Base-by-base conservation (phyloP, 257 asterid genomes). In the Marsdenia floribunda region DNA sequence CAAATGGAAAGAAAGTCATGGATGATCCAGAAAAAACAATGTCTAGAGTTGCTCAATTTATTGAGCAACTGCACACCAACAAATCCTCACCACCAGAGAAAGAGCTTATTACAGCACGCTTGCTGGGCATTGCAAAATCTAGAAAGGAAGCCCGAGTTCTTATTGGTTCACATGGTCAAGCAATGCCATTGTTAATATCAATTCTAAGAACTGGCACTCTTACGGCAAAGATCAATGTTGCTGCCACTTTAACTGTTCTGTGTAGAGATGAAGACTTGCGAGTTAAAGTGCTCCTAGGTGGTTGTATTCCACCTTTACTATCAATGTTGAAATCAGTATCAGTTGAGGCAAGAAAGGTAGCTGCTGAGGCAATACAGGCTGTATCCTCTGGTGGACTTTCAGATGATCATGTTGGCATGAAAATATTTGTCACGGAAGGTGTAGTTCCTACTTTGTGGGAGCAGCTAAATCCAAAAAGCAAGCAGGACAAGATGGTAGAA, bases 371-470 rank as follows among this genome's bases (percentile, higher is more conserved):
- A 66, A 68, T 93, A 79, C 84, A 81, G 79, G 88, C 86, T 42
- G 90, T 89, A 66, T 91, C 98, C 24, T 83, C 91, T 2, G 88
- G 85, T 79, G 95, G 91, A 52, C 87, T 91, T 72, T 88, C 92
- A 44, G 90, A 90, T 73, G 97, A 91, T 80, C 93, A 83, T 21
- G 90, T 88, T 53, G 98, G 98, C 82, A 87, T 87, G 88, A 83
- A 88, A 77, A 89, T 93, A 80, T 93, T 91, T 76, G 87, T 89
- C 42, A 91, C 97, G 1, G 97, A 93, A 80, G 90, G 91, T 18
- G 98, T 91, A 76, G 97, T 93, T 37, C 92, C 94, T 5, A 82
- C 87, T 59, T 74, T 93, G 69, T 93, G 97, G 98, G 95, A 86
- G 79, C 96, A 87, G 74, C 81, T 93, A 66, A 85, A 76, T 79